Evolutionary conservation across 2,329 filamentous ascomycete genomes (phyloP), one percentile per base, ranked within the genome.

Genomic region (Penicillium sp.): DNA sequence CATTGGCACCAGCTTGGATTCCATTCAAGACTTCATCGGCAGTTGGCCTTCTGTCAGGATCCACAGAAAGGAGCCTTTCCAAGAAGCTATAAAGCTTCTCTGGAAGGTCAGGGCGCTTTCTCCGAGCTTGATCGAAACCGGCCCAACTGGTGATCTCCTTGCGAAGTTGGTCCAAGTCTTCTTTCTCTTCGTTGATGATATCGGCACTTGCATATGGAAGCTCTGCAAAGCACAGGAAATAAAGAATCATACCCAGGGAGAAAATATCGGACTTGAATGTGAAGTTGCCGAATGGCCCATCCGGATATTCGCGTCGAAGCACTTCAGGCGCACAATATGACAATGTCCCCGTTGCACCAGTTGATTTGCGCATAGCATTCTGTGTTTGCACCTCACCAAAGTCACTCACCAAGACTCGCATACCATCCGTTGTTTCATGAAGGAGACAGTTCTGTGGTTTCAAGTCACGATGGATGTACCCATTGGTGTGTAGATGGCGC

Each of bases 211-310:
- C 81, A 70, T 98, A 99, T 0, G 95, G 95, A 11, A 99, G 82
- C 47, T 88, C 84, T 1, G 89, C 91, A 71, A 99, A 99, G 72
- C 95, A 99, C 82, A 99, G 89, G 70, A 99, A 99, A 74, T 98
- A 96, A 3, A 99, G 82, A 55, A 98, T 98, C 93, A 99, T 97
- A 49, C 95, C 95, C 0, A 99, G 80, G 1, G 93, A 97, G 74
- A 99, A 99, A n/a, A 99, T 90, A 69, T 99, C 95, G 0, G 93
- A 97, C 71, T 98, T 99, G 26, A 91, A 93, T 0, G 92, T 96
- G 68, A 99, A 99, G 70, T 98, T 96, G 8, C 90, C 92, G 66
- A 90, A 93, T 1, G 83, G 83, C 0, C 93, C 93, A 27, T 80
- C 81, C 0, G 83, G 76, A 44, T 71, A 75, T 35, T 82, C 88